A percentile compares a stretch with the other conserved stretches of the same genome.
phyloP scores from a whole-genome alignment of 2,329 filamentous ascomycete genomes.

The Chrysoporthe puriensis region DNA sequence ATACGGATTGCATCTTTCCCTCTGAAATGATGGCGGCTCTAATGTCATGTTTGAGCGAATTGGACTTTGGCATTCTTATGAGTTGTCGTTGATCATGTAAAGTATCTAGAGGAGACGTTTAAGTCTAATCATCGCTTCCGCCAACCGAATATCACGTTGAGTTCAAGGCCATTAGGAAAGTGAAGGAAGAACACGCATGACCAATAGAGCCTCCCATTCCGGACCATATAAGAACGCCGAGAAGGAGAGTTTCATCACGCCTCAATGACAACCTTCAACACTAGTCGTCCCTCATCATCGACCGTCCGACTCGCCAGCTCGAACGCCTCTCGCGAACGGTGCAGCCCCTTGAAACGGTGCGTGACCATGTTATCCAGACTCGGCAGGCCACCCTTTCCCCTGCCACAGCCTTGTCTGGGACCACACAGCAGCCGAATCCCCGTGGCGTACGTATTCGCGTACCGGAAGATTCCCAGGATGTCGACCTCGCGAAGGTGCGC shows the following conservation, averaged over 20 bases:
- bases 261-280: constrained; percentile 73
- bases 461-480: constrained; percentile 77
- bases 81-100: constrained; percentile 14
- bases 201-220: constrained; percentile 4
- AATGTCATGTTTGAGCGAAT: neutral
- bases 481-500: constrained; percentile 77
- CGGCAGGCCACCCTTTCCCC: constrained; percentile 54
- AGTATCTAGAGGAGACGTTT: neutral
- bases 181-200: neutral
- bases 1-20: neutral
- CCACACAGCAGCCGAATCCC: constrained; percentile 66
- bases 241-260: constrained; percentile 39
- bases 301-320: constrained; percentile 70
- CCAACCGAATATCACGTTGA: neutral
- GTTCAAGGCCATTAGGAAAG: neutral
- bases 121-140: neutral
- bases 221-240: neutral
- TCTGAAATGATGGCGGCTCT: no score
- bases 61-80: neutral
- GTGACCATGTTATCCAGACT: constrained; percentile 74
- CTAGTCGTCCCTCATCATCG: constrained; percentile 69
- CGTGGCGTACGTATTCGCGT: constrained; percentile 74
- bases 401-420: constrained; percentile 38
- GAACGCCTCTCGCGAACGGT: constrained; percentile 65
- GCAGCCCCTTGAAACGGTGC: constrained; percentile 69